Conservation (phyloP, 441 rosid species). For the Eutrema salsugineum region DNA sequence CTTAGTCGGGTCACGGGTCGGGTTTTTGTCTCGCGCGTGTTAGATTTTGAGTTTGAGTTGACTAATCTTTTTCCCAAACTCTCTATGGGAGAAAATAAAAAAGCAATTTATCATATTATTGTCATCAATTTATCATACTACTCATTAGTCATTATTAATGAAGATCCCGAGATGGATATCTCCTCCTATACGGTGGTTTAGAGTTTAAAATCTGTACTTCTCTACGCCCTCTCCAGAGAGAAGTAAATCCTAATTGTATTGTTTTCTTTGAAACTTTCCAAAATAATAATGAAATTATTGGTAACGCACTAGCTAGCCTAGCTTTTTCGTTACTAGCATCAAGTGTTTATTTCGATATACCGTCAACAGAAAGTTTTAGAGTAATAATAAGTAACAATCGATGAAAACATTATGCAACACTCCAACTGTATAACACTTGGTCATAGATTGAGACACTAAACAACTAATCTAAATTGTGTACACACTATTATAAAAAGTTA, state of each 20-base stretch:
- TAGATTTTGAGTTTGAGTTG: slow-evolving; percentile 16
- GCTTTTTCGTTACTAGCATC: not conserved
- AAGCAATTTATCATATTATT: not conserved
- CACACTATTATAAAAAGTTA: not conserved
- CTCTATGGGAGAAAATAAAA: not conserved
- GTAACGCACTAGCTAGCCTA: not conserved
- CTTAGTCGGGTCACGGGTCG: slow-evolving; percentile 66
- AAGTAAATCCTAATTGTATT: not conserved
- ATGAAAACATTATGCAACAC: not conserved
- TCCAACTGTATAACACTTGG: not conserved
- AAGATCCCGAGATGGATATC: slow-evolving; percentile 4
- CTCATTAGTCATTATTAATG: not conserved
- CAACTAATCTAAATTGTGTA: not conserved
- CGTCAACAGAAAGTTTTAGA: not conserved
- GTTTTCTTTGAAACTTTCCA: not conserved
- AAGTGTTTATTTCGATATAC: not conserved
- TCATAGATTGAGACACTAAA: not conserved
- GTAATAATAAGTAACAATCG: not conserved
- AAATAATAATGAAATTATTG: not conserved
- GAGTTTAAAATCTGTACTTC: not conserved
- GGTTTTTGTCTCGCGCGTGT: slow-evolving; percentile 82
- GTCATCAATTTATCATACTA: not conserved
- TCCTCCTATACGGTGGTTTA: not conserved
- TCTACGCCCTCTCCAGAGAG: not conserved
- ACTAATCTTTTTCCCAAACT: slow-evolving; percentile 9